Percentiles rank a stretch among this genome's conserved stretches.
phyloP scores from a whole-genome alignment of 768 basidiomycete genomes.

The Mycena polygramma region DNA sequence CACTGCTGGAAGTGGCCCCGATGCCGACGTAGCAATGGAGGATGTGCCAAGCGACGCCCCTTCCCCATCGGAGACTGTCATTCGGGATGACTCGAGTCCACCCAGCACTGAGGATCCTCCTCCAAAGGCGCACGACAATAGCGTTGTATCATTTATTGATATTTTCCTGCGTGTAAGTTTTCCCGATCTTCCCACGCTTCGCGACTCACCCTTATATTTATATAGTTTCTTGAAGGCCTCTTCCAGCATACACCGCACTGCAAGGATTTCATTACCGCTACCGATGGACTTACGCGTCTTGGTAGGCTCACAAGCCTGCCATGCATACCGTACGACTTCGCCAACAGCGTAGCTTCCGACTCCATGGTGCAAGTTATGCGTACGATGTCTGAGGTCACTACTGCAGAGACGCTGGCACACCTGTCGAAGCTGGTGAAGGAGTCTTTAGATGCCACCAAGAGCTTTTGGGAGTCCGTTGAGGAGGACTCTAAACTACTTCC shows the following conservation, averaged over 20 bases:
- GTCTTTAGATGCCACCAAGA: conserved; percentile 76
- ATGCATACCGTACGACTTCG: conserved; percentile 91
- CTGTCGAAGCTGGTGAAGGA: conserved; percentile 77
- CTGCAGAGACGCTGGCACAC: conserved; percentile 78
- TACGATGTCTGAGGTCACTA: conserved; percentile 89
- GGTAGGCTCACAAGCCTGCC: conserved; percentile 85
- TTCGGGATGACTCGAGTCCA: conserved; percentile 29
- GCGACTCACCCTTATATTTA: conserved; percentile 20
- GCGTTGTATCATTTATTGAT: conserved; percentile 83
- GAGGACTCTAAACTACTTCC: conserved; percentile 74
- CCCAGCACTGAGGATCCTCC: conserved; percentile 49
- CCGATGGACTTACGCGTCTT: conserved; percentile 80
- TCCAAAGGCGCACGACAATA: conserved; percentile 77
- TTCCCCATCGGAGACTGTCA: conserved; percentile 39
- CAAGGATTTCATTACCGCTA: conserved; percentile 85
- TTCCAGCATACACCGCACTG: conserved; percentile 94
- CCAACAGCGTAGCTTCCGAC: conserved; percentile 86
- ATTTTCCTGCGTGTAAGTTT: conserved; percentile 78
- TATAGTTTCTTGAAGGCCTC: conserved; percentile 91
- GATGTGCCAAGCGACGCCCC: conserved; percentile 46
- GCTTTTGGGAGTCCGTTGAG: conserved; percentile 73
- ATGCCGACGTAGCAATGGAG: conserved; percentile 64
- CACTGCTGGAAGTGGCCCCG: conserved; percentile 33
- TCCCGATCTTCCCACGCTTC: not conserved
- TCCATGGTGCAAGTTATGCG: conserved; percentile 91